These are phyloP conservation scores for Pseudovirgaria hyperparasitica DNA, from an alignment of 2,329 filamentous ascomycete genomes.

Conservation along the genomic window DNA sequence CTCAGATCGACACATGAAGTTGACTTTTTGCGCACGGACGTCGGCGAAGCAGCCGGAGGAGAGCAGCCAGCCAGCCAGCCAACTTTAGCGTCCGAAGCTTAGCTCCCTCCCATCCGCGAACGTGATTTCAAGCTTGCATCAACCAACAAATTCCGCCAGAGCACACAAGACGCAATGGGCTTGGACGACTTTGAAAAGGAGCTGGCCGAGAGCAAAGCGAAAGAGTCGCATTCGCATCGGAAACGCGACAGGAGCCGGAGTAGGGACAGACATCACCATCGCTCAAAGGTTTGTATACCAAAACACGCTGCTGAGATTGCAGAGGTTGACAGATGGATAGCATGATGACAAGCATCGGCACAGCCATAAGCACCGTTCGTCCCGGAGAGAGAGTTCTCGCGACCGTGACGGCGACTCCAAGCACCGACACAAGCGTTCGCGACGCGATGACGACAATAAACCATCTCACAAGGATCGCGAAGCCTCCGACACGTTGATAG, in stretches of 20 bases:
- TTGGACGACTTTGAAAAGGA: constrained; percentile 67
- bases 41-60: no score
- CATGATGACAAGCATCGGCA: constrained; percentile 30
- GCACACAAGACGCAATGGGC: constrained; percentile 32
- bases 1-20: no score
- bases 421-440: constrained; percentile 53
- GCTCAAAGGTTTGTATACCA: constrained; percentile 11
- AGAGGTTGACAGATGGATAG: constrained; percentile 1
- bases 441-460: constrained; percentile 40
- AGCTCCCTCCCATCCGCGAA: constrained; percentile 1
- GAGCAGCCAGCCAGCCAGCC: no score
- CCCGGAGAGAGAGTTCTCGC: constrained; percentile 27
- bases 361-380: constrained; percentile 30
- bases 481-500: constrained; percentile 1
- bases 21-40: no score
- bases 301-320: background rate
- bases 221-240: constrained; percentile 35
- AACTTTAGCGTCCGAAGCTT: no score
- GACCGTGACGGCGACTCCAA: constrained; percentile 33
- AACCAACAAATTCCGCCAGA: constrained; percentile 11
- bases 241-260: constrained; percentile 31
- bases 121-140: constrained; percentile 38
- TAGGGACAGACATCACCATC: constrained; percentile 11
- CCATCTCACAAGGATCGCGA: constrained; percentile 12
- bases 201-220: constrained; percentile 52